Evolutionary conservation across 2,329 filamentous ascomycete species (phyloP).

Genomic region (Sclerotinia spermophila): DNA sequence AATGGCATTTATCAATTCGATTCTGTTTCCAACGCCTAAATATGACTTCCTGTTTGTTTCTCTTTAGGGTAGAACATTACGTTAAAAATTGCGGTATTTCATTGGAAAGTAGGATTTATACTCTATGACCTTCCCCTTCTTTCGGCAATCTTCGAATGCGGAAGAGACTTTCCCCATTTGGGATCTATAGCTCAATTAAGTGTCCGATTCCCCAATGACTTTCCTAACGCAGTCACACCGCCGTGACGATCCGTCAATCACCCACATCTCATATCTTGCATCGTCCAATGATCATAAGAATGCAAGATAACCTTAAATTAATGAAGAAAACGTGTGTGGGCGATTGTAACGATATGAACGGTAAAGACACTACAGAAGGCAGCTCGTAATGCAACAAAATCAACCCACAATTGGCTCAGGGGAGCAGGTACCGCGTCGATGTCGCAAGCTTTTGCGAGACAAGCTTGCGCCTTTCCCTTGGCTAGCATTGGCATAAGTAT

Average conservation of each 20-base stretch:
- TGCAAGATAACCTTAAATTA: constrained; percentile 16
- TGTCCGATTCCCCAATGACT: constrained; percentile 10
- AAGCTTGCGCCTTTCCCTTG: constrained; percentile 12
- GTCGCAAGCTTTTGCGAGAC: constrained; percentile 2
- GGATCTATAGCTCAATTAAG: background rate
- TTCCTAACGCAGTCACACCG: constrained; percentile 12
- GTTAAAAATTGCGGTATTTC: constrained; percentile 1
- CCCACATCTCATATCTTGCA: background rate
- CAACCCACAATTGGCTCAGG: constrained; percentile 11
- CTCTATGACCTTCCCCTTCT: constrained; percentile 10
- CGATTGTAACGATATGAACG: background rate
- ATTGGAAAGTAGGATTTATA: background rate
- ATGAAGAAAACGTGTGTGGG: background rate
- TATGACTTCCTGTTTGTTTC: background rate
- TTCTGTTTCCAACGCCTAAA: background rate
- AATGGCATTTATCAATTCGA: background rate
- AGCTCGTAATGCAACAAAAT: background rate
- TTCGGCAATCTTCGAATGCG: background rate
- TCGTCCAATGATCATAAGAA: background rate
- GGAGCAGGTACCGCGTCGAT: constrained; percentile 16
- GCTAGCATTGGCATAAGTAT: constrained; percentile 17
- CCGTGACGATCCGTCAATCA: constrained; percentile 12
- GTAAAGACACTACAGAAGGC: constrained; percentile 9
- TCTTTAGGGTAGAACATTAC: background rate
- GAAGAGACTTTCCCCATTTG: constrained; percentile 6